Percentiles rank a stretch among this genome's conserved stretches.
phyloP scores from a whole-genome alignment of 192 early-diverging fungal genomes.

The Pilaira anomala region DNA sequence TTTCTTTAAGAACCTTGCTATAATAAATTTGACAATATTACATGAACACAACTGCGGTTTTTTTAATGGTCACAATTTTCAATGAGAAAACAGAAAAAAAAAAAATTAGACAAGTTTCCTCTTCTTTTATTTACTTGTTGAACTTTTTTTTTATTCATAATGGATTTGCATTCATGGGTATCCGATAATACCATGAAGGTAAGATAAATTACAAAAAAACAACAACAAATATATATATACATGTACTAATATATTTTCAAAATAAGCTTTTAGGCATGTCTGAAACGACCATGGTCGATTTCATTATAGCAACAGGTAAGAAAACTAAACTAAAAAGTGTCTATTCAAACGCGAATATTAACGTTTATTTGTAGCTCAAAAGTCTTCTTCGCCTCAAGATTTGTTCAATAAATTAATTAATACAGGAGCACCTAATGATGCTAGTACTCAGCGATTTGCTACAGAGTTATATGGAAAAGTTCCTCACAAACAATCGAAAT shows the following conservation, averaged over 20 bases:
- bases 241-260: not conserved
- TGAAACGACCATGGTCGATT: conserved; percentile 67
- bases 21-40: too few relatives aligned
- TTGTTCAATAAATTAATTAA: conserved; percentile 53
- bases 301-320: conserved; percentile 59
- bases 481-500: conserved; percentile 45
- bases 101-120: too few relatives aligned
- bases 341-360: not conserved
- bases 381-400: conserved; percentile 49
- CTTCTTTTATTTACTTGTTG: too few relatives aligned
- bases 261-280: conserved; percentile 58
- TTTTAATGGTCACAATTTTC: too few relatives aligned
- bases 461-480: conserved; percentile 59
- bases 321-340: not conserved
- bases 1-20: too few relatives aligned
- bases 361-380: conserved; percentile 42
- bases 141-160: too few relatives aligned
- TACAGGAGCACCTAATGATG: conserved; percentile 60
- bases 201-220: conserved; percentile 1
- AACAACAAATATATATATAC: not conserved
- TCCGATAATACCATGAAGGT: conserved; percentile 63
- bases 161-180: conserved; percentile 56
- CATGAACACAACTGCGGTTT: too few relatives aligned
- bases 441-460: conserved; percentile 57
- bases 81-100: too few relatives aligned